Base-by-base conservation (phyloP, 1,139 yeast species). In the Taphrina sp. region DNA sequence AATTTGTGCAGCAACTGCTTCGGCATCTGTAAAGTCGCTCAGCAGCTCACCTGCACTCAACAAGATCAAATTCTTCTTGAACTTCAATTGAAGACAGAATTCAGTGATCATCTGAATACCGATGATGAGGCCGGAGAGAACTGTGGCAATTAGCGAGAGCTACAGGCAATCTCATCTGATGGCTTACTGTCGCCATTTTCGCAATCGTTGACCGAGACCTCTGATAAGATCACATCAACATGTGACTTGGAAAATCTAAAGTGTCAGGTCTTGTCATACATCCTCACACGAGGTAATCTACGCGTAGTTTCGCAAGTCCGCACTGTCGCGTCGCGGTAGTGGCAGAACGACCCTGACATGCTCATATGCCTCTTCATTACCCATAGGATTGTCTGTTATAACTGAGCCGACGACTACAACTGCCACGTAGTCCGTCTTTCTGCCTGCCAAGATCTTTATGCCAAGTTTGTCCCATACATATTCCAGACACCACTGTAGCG, bases 341-440 rank as follows among this genome's bases (percentile, higher is more conserved):
- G 36, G 49, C 24, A 43, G 47, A 22, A 42, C 43, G 29, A 42
- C 57, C 4, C 26, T 26, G 23, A 36, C 22, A 36, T 26, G 38
- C 33, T 42, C 12, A 14, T 39, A 26, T 23, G 51, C 26, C 41
- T 16, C 34, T 24, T 49, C 37, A n/a, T 33, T 29, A 46, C 53
- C 34, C 29, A 36, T 26, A 23, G 34, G 37, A 19, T 46, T 33
- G 38, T 34, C 43, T 49, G 43, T 54, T 57, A 62, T 62, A 5
- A 66, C 62, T 1, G 73, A 69, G 60, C 78, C 74, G 23, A 72
- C 72, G 0, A 73, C 69, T 1, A 79, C 69, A 2, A 81, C 66
- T 0, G 81, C 77, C 1, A 81, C 72, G 38, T 71, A 70, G 62
- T 83, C 88, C 2, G 81, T 76, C 63, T 81, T 81, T 43, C 86